phyloP scores from a whole-genome alignment of 257 asterid species.

The Gynochthodes officinalis region DNA sequence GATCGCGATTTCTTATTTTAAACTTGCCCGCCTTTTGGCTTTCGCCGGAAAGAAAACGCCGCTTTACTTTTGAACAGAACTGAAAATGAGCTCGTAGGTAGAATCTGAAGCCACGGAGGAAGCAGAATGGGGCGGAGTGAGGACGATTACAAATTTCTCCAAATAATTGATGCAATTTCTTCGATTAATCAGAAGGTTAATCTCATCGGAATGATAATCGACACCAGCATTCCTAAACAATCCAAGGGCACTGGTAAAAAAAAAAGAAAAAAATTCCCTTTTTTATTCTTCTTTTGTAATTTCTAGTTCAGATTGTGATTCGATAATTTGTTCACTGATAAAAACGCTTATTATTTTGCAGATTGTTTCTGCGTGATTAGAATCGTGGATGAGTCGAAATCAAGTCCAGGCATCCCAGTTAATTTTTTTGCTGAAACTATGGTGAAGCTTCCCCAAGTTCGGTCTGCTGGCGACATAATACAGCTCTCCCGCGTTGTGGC shows the following conservation, averaged over 20 bases:
- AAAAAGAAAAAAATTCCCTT: not conserved
- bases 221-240: slow-evolving; percentile 46
- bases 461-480: slow-evolving; percentile 58
- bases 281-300: not conserved
- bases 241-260: slow-evolving; percentile 61
- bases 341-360: slow-evolving; percentile 21
- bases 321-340: not conserved
- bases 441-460: slow-evolving; percentile 61
- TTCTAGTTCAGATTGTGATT: not conserved
- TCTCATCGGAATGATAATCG: slow-evolving; percentile 58
- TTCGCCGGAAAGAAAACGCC: not conserved
- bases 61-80: not conserved
- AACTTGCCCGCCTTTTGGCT: not conserved
- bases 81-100: not conserved
- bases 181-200: slow-evolving; percentile 59
- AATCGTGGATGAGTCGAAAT: slow-evolving; percentile 58
- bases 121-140: slow-evolving; percentile 30
- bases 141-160: slow-evolving; percentile 52
- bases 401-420: slow-evolving; percentile 42
- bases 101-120: not conserved
- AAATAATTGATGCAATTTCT: slow-evolving; percentile 46
- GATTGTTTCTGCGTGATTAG: slow-evolving; percentile 52
- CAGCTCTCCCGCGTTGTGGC: slow-evolving; percentile 63
- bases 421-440: slow-evolving; percentile 49
- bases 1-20: too few relatives aligned